Conservation (phyloP, 495 filamentous ascomycete genomes). For the Daldinia bambusicola region DNA sequence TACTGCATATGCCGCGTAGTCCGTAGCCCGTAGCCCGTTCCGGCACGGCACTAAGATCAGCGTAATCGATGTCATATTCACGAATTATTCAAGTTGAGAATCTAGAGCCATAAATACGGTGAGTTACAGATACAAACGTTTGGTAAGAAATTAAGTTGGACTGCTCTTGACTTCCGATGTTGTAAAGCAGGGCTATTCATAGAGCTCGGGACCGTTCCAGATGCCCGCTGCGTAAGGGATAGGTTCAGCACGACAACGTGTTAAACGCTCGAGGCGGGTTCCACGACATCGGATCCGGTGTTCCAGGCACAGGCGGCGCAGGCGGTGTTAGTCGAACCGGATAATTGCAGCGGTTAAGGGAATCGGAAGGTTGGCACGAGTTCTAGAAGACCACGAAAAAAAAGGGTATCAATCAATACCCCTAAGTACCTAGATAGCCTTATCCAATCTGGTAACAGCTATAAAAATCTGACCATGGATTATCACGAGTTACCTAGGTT, state of each 20-base stretch:
- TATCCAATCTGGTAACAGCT: conserved; percentile 27
- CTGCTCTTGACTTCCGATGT: conserved; percentile 1
- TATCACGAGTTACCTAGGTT: not conserved
- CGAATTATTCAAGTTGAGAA: not conserved
- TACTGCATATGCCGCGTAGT: conserved; percentile 27
- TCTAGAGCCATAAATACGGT: not conserved
- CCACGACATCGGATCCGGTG: conserved; percentile 36
- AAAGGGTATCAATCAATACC: conserved; percentile 6
- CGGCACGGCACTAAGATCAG: conserved; percentile 33
- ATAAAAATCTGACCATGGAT: conserved; percentile 14
- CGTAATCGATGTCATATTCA: conserved; percentile 22
- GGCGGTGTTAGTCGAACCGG: conserved; percentile 25
- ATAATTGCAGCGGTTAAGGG: conserved; percentile 30
- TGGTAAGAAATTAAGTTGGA: not conserved
- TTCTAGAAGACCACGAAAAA: conserved; percentile 33
- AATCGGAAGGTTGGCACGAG: conserved; percentile 9
- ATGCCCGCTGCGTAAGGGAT: conserved; percentile 14
- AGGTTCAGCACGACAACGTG: not conserved
- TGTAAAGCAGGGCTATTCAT: conserved; percentile 8
- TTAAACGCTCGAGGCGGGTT: conserved; percentile 23
- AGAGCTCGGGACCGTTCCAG: conserved; percentile 16
- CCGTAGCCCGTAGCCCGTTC: not conserved
- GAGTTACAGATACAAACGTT: not conserved
- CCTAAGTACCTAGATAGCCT: not conserved
- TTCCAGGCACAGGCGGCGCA: conserved; percentile 35